Evolutionary conservation across 192 early-diverging fungal genomes (phyloP).

Genomic region (Coemansia sp.): DNA sequence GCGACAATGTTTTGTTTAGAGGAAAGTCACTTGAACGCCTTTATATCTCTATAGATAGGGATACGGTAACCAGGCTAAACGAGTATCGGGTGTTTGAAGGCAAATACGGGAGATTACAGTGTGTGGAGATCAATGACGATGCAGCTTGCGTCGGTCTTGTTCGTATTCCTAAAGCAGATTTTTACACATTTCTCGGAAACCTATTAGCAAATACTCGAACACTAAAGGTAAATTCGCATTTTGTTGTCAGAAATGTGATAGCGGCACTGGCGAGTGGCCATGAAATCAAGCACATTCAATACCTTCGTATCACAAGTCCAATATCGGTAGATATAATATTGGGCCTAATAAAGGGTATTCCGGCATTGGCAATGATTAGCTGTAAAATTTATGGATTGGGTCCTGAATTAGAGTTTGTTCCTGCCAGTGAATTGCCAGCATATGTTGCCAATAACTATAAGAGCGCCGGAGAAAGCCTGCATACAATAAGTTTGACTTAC

Average conservation of each 20-base stretch:
- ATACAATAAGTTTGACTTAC: neutral
- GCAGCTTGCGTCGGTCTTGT: no score
- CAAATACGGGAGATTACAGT: neutral
- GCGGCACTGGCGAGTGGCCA: neutral
- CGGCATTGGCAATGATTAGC: neutral
- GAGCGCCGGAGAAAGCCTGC: neutral
- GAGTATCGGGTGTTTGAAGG: neutral
- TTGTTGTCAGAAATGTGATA: neutral
- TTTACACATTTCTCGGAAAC: neutral
- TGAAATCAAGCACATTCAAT: neutral
- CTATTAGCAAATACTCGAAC: neutral
- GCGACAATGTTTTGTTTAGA: slow-evolving; percentile 6
- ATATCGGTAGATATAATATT: neutral
- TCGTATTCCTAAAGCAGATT: no score
- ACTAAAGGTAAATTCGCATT: neutral
- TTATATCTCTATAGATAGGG: neutral
- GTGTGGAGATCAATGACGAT: neutral
- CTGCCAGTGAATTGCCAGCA: no score
- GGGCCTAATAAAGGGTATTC: neutral
- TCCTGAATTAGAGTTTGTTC: no score
- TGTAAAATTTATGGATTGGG: neutral
- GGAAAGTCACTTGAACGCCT: slow-evolving; percentile 6
- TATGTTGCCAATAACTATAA: neutral
- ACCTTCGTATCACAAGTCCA: neutral
- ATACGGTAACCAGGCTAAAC: neutral